Base-by-base conservation (phyloP, 345 rosid genomes). In the Gossypium rotundifolium region DNA sequence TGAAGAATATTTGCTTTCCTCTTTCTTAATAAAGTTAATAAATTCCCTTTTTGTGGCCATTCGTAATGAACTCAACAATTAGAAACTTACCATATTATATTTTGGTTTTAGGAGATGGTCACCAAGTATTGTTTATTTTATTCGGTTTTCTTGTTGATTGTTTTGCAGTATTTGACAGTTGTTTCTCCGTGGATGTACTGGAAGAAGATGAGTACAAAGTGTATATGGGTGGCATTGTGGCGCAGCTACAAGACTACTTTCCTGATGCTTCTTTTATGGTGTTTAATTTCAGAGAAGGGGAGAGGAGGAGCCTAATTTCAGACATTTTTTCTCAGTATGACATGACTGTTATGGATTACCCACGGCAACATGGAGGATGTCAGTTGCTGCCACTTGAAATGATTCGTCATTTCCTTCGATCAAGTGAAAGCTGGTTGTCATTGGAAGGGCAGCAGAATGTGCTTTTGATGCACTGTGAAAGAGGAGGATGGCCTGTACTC, bases 331-430 rank as follows among this genome's bases (percentile, higher is more conserved):
- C 99, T 58, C 89, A 85, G 65, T 93, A 95, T 60, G 97, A 90
- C 85, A 95, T 95, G 98, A 93, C 97, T 2, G 98, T 95, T 3
- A 93, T 95, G 99, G 99, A 95, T 74, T 95, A 95, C 80, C 99
- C 99, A 57, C 97, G 89, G 65, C 96, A 91, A 59, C 87, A 93
- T 33, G 98, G 91, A 80, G 92, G 90, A 23, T 93, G 98, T 82
- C 92, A 94, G 14, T 74, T 91, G 75, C 84, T 95, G 83, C 92
- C 99, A 1, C 77, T 95, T 42, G 99, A 95, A 85, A 95, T 90
- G 98, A 88, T 93, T 76, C 94, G 91, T 77, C 98, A 91, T 81
- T 95, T 93, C 77, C 88, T 95, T 75, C 81, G 90, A 78, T 93
- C 96, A 0, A 91, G 99, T 78, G 98, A 95, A 81, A 95, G 97